phyloP scores from a whole-genome alignment of 2,329 filamentous ascomycete genomes.

The Exophiala viscosa region DNA sequence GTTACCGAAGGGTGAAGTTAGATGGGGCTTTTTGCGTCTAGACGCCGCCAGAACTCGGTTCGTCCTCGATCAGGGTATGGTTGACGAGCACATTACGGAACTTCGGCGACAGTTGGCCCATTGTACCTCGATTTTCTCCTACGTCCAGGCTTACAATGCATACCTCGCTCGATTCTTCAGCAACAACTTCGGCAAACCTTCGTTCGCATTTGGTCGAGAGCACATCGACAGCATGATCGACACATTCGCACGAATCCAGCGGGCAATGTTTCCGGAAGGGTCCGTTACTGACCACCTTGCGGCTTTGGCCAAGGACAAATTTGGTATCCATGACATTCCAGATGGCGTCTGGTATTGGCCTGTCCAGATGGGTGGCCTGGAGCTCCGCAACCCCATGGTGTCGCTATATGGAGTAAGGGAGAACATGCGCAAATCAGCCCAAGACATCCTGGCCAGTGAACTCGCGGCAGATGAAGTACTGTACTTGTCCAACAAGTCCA shows the following conservation, averaged over 20 bases:
- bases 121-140: constrained; percentile 55
- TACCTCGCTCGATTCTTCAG: constrained; percentile 56
- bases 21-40: constrained; percentile 59
- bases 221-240: constrained; percentile 56
- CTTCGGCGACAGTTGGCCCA: constrained; percentile 56
- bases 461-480: constrained; percentile 44
- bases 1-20: constrained; percentile 53
- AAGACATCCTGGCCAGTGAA: constrained; percentile 33
- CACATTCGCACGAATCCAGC: constrained; percentile 53
- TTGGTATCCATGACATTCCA: constrained; percentile 46
- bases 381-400: constrained; percentile 51
- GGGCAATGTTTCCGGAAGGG: constrained; percentile 44
- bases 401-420: constrained; percentile 46
- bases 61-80: constrained; percentile 56
- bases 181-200: constrained; percentile 56
- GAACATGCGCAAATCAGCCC: constrained; percentile 37
- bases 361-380: constrained; percentile 49
- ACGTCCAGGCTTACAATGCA: constrained; percentile 59
- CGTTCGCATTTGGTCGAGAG: constrained; percentile 52
- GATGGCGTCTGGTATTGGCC: constrained; percentile 54
- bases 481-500: constrained; percentile 2
- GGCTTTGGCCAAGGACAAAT: constrained; percentile 50
- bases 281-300: constrained; percentile 57
- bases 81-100: constrained; percentile 58
- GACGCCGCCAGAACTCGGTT: constrained; percentile 53